Evolutionary conservation across 805 yeast genomes (phyloP), one percentile per base, ranked within the genome.

Genomic region (Candida pini): DNA sequence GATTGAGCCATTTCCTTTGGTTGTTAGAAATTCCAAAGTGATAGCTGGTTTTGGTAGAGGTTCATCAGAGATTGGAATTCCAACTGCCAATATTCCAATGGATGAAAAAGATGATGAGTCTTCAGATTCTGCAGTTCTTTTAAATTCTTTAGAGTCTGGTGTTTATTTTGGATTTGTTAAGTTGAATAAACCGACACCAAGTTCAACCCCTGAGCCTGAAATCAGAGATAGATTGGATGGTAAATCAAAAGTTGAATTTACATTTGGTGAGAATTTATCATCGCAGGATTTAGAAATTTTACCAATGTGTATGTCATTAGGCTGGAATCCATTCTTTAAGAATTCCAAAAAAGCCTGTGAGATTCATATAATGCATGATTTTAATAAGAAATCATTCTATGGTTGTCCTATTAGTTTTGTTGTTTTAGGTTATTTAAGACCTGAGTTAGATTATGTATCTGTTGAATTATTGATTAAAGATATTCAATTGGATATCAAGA

Each of bases 41-140:
- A 68, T 79, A 14, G 69, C 89, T 20, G 98, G 99, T 0, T 92
- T 86, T 60, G 99, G 98, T 5, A 71, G 99, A 35, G 99, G 99
- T 0, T 86, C 97, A 0, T 59, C 92, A 0, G 96, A 87, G 47
- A 68, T 92, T 27, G 97, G 97, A 0, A 82, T 88, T 28, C 98
- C 98, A 2, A 92, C 99, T 0, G 97, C 97, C 6, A 90, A 90
- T 51, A 73, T 90, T 5, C 82, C 86, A 1, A 72, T 84, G 4
- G 48, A 45, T 9, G 66, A 63, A 3, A 62, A 67, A 24, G 62
- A 73, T 16, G 69, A 74, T 10, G 47, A 33, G 4, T 22, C 25
- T 12, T 12, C 12, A n/a, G n/a, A n/a, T n/a, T n/a, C n/a, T n/a
- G n/a, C n/a, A n/a, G n/a, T n/a, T n/a, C n/a, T n/a, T n/a, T 49